These are phyloP conservation scores for Amanita pallidorosea DNA, from an alignment of 768 basidiomycete genomes.

Conservation along the genomic window DNA sequence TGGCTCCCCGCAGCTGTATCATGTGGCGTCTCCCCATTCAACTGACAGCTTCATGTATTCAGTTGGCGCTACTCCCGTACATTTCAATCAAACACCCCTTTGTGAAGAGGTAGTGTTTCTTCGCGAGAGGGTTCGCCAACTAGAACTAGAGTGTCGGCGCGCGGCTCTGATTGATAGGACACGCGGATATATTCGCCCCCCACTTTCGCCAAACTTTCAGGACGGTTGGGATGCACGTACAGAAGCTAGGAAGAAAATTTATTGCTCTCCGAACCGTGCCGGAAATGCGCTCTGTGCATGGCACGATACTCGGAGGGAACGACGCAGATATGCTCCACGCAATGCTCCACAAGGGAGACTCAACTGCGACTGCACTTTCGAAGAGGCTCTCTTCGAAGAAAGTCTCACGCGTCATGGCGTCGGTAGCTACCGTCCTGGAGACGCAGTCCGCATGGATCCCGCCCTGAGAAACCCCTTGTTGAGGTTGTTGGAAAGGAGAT, in stretches of 20 bases:
- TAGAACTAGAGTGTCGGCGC: conserved; percentile 49
- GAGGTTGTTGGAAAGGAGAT: conserved; percentile 58
- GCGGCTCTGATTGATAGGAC: conserved; percentile 22
- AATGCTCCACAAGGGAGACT: conserved; percentile 70
- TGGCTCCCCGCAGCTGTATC: conserved; percentile 11
- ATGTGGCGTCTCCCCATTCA: neutral
- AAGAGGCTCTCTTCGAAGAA: conserved; percentile 83
- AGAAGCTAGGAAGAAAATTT: conserved; percentile 55
- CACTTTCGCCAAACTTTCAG: conserved; percentile 38
- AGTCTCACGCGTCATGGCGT: conserved; percentile 69
- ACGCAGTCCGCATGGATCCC: conserved; percentile 83
- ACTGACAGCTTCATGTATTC: neutral
- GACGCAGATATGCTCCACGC: conserved; percentile 65
- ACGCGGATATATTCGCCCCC: conserved; percentile 18
- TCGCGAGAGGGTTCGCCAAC: conserved; percentile 46
- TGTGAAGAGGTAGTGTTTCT: conserved; percentile 33
- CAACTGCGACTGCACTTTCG: conserved; percentile 80
- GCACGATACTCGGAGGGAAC: conserved; percentile 83
- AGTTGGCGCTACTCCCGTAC: conserved; percentile 1
- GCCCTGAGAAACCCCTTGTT: conserved; percentile 75
- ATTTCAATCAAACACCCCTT: neutral
- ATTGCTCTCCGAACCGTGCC: conserved; percentile 77
- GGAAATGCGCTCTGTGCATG: conserved; percentile 85
- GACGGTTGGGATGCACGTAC: conserved; percentile 65
- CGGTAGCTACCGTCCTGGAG: conserved; percentile 76